phyloP scores from a whole-genome alignment of 1,284 basidiomycete genomes.

The Sporisorium scitamineum region DNA sequence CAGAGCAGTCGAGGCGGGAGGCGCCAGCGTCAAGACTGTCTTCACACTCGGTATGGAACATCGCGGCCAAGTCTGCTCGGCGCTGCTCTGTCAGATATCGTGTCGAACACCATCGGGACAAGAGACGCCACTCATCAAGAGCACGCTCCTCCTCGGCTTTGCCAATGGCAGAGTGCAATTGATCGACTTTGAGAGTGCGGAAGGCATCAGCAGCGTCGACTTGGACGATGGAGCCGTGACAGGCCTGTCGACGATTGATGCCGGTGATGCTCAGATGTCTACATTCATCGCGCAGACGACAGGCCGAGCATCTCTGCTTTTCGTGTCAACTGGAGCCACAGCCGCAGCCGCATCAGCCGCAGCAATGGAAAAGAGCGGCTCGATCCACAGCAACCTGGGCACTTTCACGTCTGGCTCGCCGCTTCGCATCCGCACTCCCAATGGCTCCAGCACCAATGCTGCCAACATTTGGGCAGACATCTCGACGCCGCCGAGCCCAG shows the following conservation, averaged over 20 bases:
- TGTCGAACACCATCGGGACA: conserved; percentile 25
- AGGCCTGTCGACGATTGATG: conserved; percentile 11
- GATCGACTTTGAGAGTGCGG: conserved; percentile 31
- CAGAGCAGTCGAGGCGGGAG: conserved; percentile 22
- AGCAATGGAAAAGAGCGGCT: conserved; percentile 36
- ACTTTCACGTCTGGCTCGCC: conserved; percentile 35
- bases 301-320: conserved; percentile 30
- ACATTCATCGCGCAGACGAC: conserved; percentile 38
- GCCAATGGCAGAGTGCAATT: conserved; percentile 33
- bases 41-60: conserved; percentile 31
- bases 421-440: conserved; percentile 38
- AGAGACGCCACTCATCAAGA: conserved; percentile 29
- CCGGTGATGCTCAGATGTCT: conserved; percentile 25
- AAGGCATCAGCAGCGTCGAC: conserved; percentile 35
- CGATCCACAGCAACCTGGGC: conserved; percentile 34
- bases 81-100: conserved; percentile 27
- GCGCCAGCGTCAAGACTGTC: conserved; percentile 23
- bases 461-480: conserved; percentile 42
- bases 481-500: conserved; percentile 47
- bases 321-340: conserved; percentile 15
- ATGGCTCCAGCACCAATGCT: conserved; percentile 38
- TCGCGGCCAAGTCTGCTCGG: conserved; percentile 33
- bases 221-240: conserved; percentile 45
- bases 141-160: conserved; percentile 42
- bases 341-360: conserved; percentile 8